Base-by-base conservation (phyloP, 352 stramenopile species). In the Phytopythium ostracodes region DNA sequence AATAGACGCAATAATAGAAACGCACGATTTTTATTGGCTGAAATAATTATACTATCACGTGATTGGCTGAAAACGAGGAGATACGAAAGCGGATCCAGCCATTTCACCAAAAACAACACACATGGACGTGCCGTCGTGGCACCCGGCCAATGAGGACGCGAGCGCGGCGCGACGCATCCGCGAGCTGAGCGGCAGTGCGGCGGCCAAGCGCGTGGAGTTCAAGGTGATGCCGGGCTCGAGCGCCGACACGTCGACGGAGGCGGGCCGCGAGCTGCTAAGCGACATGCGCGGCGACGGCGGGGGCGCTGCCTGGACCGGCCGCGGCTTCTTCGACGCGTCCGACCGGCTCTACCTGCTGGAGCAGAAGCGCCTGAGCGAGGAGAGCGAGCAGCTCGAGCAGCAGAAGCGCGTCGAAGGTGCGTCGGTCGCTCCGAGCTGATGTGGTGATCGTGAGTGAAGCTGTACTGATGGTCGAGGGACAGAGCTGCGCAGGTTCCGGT, bases 111-210 rank as follows among this genome's bases (percentile, higher is more conserved):
- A 22, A 46, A 9, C 40, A 17, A 22, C 31, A 8, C 59, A 0
- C 14, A 92, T 92, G 83, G 81, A 92, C 55, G 81, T 89, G 29
- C 83, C 83, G 18, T 77, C 77, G 31, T 92, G 83, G 81, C 81
- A 92, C 43, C 83, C 83, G 1, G 83, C 83, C 15, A 92, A 91
- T 63, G 68, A 80, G 59, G 78, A 89, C 60, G 49, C 75, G 20
- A 27, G 20, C 42, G 63, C 79, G 63, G 67, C 68, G 44, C 36
- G 67, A 47, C 72, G 75, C 60, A 65, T 68, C 40, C 63, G 67
- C 54, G 59, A 70, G 50, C 47, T 66, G 60, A 53, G 60, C 62
- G 29, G 62, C 53, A 15, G 47, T 53, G 2, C 44, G 27, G 18
- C 68, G 33, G 56, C 66, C 20, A 64, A 76, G 56, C 79, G 81